Conservation (phyloP, 306 rosid species). For the Lathyrus aphaca region DNA sequence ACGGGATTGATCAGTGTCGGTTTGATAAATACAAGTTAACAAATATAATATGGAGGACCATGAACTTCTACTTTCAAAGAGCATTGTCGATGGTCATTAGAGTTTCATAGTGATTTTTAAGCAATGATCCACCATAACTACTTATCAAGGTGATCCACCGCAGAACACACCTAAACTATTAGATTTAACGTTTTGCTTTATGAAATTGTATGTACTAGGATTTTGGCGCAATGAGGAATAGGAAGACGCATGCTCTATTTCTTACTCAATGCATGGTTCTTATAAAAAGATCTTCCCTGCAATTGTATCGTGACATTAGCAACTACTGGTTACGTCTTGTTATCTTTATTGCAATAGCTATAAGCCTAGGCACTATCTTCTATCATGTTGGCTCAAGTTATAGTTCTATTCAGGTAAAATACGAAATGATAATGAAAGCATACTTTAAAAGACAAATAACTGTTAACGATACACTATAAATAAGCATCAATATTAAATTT, state of each 20-base stretch:
- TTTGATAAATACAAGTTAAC: too few species aligned
- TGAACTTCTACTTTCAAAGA: too few species aligned
- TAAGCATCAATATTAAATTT: too few species aligned
- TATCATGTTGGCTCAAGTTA: conserved; percentile 39
- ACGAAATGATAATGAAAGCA: too few species aligned
- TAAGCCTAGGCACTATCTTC: conserved; percentile 57
- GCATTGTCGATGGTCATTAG: too few species aligned
- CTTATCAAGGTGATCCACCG: too few species aligned
- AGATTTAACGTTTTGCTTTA: conserved; percentile 8
- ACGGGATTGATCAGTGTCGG: too few species aligned
- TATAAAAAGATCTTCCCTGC: conserved; percentile 61
- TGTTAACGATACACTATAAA: too few species aligned
- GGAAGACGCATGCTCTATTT: conserved; percentile 55
- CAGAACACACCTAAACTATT: background rate
- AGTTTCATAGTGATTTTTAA: too few species aligned
- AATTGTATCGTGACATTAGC: conserved; percentile 63
- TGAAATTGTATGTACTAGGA: conserved; percentile 25
- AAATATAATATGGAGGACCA: too few species aligned
- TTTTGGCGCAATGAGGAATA: conserved; percentile 43
- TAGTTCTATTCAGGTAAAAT: conserved; percentile 41
- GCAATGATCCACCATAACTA: too few species aligned
- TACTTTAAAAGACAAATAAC: background rate
- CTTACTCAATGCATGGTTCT: conserved; percentile 59
- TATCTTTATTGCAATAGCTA: conserved; percentile 43
- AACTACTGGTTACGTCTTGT: conserved; percentile 70